These are phyloP conservation scores for barley (Hordeum vulgare) DNA, from an alignment of 176 grass and related monocot species.

Conservation along the genomic window DNA sequence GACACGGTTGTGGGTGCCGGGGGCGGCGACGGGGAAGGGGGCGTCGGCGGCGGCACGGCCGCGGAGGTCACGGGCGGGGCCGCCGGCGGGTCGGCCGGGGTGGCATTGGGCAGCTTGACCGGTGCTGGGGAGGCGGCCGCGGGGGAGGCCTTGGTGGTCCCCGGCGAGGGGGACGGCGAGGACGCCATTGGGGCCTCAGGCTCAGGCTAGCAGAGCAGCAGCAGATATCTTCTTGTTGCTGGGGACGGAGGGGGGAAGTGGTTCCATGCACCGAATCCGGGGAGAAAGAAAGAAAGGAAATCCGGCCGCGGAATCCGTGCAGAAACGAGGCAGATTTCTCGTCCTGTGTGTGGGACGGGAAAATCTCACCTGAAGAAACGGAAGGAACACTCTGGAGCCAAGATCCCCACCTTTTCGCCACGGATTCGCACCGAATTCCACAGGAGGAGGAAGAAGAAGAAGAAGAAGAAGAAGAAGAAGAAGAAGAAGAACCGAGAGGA, in stretches of 20 bases:
- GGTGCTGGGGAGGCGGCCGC: constrained; percentile 26
- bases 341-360: no score
- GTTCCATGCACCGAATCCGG: constrained; percentile 11
- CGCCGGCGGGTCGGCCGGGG: constrained; percentile 35
- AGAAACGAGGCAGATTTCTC: neutral
- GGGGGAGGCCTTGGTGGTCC: neutral
- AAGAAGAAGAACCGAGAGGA: neutral
- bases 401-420: constrained; percentile 22
- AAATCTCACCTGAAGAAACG: constrained; percentile 18
- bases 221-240: neutral
- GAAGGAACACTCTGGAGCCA: no score
- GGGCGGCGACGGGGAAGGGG: constrained; percentile 8
- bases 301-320: no score
- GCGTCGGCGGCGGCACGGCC: constrained; percentile 21
- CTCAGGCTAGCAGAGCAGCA: neutral
- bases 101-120: constrained; percentile 53
- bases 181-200: constrained; percentile 45
- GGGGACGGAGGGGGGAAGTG: neutral
- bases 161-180: constrained; percentile 50
- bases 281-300: no score
- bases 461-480: neutral
- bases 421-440: neutral
- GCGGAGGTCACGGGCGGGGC: constrained; percentile 33
- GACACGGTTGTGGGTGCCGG: neutral
- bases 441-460: neutral